Evolutionary conservation across 208 protist genomes (phyloP).

Genomic region (Trypanosoma mega): DNA sequence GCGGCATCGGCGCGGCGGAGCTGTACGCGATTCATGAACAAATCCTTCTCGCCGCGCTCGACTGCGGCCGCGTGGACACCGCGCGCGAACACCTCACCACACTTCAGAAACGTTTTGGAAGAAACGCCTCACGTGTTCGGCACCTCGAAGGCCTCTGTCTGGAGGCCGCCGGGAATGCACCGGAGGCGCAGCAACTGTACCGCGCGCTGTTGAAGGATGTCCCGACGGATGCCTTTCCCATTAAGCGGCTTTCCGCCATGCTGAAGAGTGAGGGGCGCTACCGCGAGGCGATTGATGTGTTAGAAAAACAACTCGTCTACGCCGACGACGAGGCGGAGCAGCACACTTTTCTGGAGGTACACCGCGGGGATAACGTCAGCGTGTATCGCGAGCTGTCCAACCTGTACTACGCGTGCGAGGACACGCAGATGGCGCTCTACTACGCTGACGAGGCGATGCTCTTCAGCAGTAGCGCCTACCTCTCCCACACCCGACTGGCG

Average conservation of each 20-base stretch:
- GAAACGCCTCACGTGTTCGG: slow-evolving; percentile 61
- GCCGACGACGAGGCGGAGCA: slow-evolving; percentile 61
- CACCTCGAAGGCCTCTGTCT: slow-evolving; percentile 76
- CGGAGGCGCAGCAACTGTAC: slow-evolving; percentile 66
- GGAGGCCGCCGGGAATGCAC: slow-evolving; percentile 60
- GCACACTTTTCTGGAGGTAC: slow-evolving; percentile 68
- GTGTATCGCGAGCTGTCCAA: slow-evolving; percentile 66
- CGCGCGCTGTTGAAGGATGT: slow-evolving; percentile 46
- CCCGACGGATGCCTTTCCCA: slow-evolving; percentile 62
- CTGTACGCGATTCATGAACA: slow-evolving; percentile 77
- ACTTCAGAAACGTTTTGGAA: slow-evolving; percentile 75
- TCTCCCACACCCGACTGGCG: slow-evolving; percentile 59
- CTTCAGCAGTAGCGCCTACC: slow-evolving; percentile 48
- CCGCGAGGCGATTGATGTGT: slow-evolving; percentile 60
- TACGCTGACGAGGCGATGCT: slow-evolving; percentile 76
- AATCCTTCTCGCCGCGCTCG: slow-evolving; percentile 74
- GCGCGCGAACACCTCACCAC: slow-evolving; percentile 60
- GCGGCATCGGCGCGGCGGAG: slow-evolving; percentile 46
- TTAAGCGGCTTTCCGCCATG: slow-evolving; percentile 72
- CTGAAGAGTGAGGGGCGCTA: slow-evolving; percentile 71
- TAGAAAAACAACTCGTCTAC: slow-evolving; percentile 70
- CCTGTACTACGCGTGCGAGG: slow-evolving; percentile 63
- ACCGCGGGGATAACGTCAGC: slow-evolving; percentile 41
- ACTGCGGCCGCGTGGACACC: slow-evolving; percentile 62
- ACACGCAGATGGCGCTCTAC: slow-evolving; percentile 50